Conservation (phyloP, 129 eudicot genomes). For the Logfia minima region DNA sequence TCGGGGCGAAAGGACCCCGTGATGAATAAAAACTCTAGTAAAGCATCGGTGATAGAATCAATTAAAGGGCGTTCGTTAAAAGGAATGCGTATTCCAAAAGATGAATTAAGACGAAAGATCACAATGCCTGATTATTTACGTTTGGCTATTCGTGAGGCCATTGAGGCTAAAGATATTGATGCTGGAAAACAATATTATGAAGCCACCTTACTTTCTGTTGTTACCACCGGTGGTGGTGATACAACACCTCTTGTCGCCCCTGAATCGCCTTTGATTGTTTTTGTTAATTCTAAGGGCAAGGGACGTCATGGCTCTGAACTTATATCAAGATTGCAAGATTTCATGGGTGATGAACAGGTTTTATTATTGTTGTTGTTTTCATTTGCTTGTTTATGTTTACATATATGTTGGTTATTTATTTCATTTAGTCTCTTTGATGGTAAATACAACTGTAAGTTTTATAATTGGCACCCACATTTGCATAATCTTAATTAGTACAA, state of each 20-base stretch:
- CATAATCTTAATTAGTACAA: too few species aligned
- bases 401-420: neutral
- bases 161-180: slow-evolving; percentile 41
- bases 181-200: slow-evolving; percentile 36
- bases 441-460: too few species aligned
- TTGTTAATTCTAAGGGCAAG: slow-evolving; percentile 66
- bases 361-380: neutral
- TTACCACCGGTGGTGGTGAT: slow-evolving; percentile 16
- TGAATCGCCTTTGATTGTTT: slow-evolving; percentile 60
- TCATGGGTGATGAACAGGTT: slow-evolving; percentile 80
- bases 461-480: too few species aligned
- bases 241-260: slow-evolving; percentile 30
- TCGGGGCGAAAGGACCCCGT: slow-evolving; percentile 25
- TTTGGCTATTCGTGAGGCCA: slow-evolving; percentile 54
- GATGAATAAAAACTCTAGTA: slow-evolving; percentile 33
- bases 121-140: slow-evolving; percentile 60
- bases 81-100: slow-evolving; percentile 43
- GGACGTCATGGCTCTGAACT: slow-evolving; percentile 72
- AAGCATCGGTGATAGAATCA: slow-evolving; percentile 71
- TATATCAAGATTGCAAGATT: slow-evolving; percentile 43
- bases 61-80: slow-evolving; percentile 47
- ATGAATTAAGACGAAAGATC: slow-evolving; percentile 46
- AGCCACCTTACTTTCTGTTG: neutral
- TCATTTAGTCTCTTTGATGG: neutral
- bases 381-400: neutral